These are phyloP conservation scores for Trichosporon sp. DNA, from an alignment of 1,284 basidiomycete genomes.

Conservation along the genomic window DNA sequence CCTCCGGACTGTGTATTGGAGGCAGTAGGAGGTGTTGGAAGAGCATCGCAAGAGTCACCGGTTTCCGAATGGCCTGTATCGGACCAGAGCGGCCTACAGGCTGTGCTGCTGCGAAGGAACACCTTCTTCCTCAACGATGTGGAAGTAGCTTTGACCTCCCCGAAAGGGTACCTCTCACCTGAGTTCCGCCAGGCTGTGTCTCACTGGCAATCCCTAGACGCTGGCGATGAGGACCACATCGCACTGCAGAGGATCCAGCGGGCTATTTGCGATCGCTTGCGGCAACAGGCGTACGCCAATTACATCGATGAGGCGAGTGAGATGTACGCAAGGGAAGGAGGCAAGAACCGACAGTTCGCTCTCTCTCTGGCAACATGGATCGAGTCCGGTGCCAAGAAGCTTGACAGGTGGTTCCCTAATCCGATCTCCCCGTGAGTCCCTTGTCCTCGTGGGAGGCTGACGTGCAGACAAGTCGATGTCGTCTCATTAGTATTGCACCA, in stretches of 20 bases:
- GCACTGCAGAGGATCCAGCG: slow-evolving; percentile 50
- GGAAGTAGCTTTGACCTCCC: slow-evolving; percentile 19
- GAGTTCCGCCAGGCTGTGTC: slow-evolving; percentile 65
- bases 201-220: slow-evolving; percentile 61
- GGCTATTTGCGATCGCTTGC: slow-evolving; percentile 64
- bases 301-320: slow-evolving; percentile 64
- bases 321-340: slow-evolving; percentile 27
- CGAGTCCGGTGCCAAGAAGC: slow-evolving; percentile 72
- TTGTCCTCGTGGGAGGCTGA: background rate
- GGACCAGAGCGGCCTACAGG: slow-evolving; percentile 51
- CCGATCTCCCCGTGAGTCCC: slow-evolving; percentile 66
- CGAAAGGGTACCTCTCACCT: slow-evolving; percentile 51
- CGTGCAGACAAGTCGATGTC: slow-evolving; percentile 63
- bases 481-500: slow-evolving; percentile 71
- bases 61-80: slow-evolving; percentile 70
- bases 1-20: slow-evolving; percentile 92
- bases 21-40: slow-evolving; percentile 67
- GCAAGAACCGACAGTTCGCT: slow-evolving; percentile 32
- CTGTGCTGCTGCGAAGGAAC: slow-evolving; percentile 23
- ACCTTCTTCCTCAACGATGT: slow-evolving; percentile 29
- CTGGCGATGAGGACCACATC: slow-evolving; percentile 51
- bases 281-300: slow-evolving; percentile 61
- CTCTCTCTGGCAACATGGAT: slow-evolving; percentile 80
- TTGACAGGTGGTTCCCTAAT: slow-evolving; percentile 72
- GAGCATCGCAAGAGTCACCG: slow-evolving; percentile 63